Evolutionary conservation across 2,329 filamentous ascomycete genomes (phyloP).

Genomic region (Didymella arachidicola): DNA sequence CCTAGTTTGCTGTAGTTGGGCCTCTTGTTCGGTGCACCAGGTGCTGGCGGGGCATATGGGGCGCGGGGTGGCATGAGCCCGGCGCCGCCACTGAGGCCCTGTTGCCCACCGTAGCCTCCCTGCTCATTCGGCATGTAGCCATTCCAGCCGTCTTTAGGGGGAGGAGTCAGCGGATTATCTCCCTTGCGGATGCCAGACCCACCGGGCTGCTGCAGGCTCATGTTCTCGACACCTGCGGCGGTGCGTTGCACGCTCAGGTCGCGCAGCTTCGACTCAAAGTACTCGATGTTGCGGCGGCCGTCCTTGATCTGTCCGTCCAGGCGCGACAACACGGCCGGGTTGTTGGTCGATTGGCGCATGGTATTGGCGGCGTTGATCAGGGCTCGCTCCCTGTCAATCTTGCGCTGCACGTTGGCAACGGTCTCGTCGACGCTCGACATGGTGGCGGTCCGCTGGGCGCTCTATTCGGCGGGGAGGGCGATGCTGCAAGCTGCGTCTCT

Average conservation of each 20-base stretch:
- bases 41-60: constrained; percentile 77
- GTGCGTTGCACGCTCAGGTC: constrained; percentile 86
- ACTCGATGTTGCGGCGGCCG: constrained; percentile 89
- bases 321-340: constrained; percentile 86
- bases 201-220: constrained; percentile 66
- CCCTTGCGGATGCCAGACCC: constrained; percentile 49
- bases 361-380: constrained; percentile 92
- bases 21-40: constrained; percentile 71
- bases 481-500: constrained; percentile 30
- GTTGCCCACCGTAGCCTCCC: constrained; percentile 67
- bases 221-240: constrained; percentile 70
- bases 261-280: constrained; percentile 89
- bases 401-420: constrained; percentile 84
- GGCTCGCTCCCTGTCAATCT: constrained; percentile 97
- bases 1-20: constrained; percentile 95
- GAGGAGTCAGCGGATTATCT: constrained; percentile 61
- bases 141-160: constrained; percentile 73
- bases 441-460: constrained; percentile 44
- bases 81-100: constrained; percentile 65
- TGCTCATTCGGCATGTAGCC: constrained; percentile 62
- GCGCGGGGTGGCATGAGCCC: constrained; percentile 82
- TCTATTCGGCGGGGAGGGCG: constrained; percentile 34
- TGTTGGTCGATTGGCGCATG: constrained; percentile 96
- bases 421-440: constrained; percentile 69
- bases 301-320: constrained; percentile 95